phyloP scores from a whole-genome alignment of 192 early-diverging fungal species.

The Backusella psychrophila region DNA sequence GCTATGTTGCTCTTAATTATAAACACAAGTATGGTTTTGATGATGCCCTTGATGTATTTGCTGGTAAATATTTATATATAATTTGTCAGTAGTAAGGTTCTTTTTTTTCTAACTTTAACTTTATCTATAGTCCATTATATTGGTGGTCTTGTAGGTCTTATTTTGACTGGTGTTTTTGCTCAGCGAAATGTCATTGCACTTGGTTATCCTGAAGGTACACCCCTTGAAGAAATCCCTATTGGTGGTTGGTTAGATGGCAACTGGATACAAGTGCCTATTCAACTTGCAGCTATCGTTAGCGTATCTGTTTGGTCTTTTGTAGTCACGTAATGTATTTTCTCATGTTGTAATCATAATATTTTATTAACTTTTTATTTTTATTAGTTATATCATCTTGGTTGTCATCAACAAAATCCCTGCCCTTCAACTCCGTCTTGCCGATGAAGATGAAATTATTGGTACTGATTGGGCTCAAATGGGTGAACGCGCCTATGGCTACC shows the following conservation, averaged over 20 bases:
- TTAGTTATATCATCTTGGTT: conserved; percentile 57
- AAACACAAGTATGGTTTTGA: conserved; percentile 72
- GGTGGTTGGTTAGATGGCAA: conserved; percentile 84
- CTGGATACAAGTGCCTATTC: conserved; percentile 75
- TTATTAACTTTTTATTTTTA: not conserved
- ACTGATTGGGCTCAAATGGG: conserved; percentile 85
- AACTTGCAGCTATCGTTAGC: conserved; percentile 71
- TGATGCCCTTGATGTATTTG: conserved; percentile 83
- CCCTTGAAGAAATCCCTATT: conserved; percentile 42
- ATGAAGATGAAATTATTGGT: conserved; percentile 72
- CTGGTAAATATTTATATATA: conserved; percentile 38
- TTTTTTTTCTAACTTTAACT: not conserved
- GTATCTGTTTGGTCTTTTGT: conserved; percentile 78
- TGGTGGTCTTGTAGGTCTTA: conserved; percentile 71
- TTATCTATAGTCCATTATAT: conserved; percentile 58
- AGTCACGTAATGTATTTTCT: conserved; percentile 45
- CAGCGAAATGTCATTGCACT: conserved; percentile 66
- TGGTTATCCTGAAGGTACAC: conserved; percentile 46
- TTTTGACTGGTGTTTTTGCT: conserved; percentile 90
- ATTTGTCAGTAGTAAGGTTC: conserved; percentile 8
- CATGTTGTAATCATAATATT: not conserved
- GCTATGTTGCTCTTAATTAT: conserved; percentile 61
- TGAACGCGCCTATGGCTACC: conserved; percentile 63
- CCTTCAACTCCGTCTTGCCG: conserved; percentile 73
- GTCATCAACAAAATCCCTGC: conserved; percentile 74